These are phyloP conservation scores for Mycosphaerella arachidis DNA, from an alignment of 2,329 filamentous ascomycete genomes.

Conservation along the genomic window DNA sequence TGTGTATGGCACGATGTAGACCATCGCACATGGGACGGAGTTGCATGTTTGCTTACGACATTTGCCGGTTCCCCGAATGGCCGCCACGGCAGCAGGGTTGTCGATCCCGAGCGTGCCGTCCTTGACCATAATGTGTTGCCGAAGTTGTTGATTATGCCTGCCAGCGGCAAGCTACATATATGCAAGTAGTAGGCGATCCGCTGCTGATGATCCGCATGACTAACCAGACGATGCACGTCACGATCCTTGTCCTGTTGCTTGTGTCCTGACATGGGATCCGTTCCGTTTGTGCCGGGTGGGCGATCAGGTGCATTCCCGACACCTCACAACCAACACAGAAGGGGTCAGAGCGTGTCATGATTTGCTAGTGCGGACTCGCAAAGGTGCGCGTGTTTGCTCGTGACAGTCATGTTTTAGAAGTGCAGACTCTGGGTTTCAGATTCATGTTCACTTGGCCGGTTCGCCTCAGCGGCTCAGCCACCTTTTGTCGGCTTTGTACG, in stretches of 20 bases:
- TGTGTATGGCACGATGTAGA: neutral
- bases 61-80: neutral
- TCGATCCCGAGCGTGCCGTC: neutral
- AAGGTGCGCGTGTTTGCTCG: neutral
- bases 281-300: neutral
- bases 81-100: neutral
- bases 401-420: no score
- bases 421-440: neutral
- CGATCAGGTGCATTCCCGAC: neutral
- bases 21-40: neutral
- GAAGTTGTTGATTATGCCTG: neutral
- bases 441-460: neutral
- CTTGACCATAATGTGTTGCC: neutral
- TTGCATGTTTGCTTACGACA: neutral
- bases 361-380: neutral
- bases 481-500: neutral
- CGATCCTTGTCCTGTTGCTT: slow-evolving; percentile 2
- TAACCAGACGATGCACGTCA: slow-evolving; percentile 3
- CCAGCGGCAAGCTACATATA: neutral
- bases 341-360: neutral
- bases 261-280: neutral
- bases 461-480: neutral
- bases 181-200: neutral
- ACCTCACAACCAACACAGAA: neutral
- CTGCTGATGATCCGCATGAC: neutral